phyloP scores from a whole-genome alignment of 768 basidiomycete species.

The Boletus rubescentipes region DNA sequence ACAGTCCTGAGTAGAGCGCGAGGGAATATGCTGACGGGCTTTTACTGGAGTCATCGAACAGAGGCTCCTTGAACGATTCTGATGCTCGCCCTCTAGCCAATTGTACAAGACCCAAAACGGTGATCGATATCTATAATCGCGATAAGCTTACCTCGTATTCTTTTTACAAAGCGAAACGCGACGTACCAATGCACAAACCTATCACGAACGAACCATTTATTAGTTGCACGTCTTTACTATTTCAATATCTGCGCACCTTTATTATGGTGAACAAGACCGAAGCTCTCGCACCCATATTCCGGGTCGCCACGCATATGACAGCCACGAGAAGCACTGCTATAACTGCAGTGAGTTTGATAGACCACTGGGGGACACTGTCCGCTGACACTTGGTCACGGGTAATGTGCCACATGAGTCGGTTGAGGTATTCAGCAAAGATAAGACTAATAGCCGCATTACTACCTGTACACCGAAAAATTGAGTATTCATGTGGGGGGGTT shows the following conservation, averaged over 20 bases:
- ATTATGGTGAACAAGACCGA: slow-evolving; percentile 86
- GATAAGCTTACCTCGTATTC: neutral
- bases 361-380: slow-evolving; percentile 83
- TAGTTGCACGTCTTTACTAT: neutral
- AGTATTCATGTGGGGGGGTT: neutral
- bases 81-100: slow-evolving; percentile 70
- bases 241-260: slow-evolving; percentile 53
- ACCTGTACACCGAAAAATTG: slow-evolving; percentile 40
- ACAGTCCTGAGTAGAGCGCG: slow-evolving; percentile 93
- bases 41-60: slow-evolving; percentile 71
- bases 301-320: slow-evolving; percentile 74
- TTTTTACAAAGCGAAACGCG: neutral
- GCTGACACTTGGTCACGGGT: slow-evolving; percentile 70
- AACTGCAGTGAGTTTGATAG: slow-evolving; percentile 83
- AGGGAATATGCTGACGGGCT: slow-evolving; percentile 87
- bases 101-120: slow-evolving; percentile 76
- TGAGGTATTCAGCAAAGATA: slow-evolving; percentile 90
- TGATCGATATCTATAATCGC: slow-evolving; percentile 58
- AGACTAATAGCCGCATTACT: slow-evolving; percentile 82
- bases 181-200: slow-evolving; percentile 69
- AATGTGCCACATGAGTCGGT: slow-evolving; percentile 80
- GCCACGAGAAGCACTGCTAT: slow-evolving; percentile 72
- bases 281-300: slow-evolving; percentile 74
- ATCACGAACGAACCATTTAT: neutral
- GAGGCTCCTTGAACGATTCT: slow-evolving; percentile 59